phyloP scores from a whole-genome alignment of 2,329 filamentous ascomycete genomes.

The Fusarium concolor region DNA sequence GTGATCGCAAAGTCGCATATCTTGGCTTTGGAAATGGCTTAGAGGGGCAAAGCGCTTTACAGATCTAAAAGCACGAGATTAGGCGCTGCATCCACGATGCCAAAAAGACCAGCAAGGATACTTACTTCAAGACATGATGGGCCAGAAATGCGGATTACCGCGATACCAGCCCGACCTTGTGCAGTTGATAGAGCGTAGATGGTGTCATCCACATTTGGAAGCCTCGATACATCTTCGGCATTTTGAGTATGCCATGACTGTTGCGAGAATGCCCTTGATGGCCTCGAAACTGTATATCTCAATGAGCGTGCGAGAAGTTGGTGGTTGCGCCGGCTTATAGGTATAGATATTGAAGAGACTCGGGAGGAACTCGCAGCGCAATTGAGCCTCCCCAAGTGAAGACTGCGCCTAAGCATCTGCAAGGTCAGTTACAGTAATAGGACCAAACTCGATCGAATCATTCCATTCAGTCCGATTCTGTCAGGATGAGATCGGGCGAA shows the following conservation, averaged over 20 bases:
- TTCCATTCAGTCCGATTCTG: neutral
- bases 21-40: slow-evolving; percentile 60
- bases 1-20: slow-evolving; percentile 77
- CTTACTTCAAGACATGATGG: slow-evolving; percentile 75
- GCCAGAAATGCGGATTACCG: slow-evolving; percentile 88
- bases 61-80: slow-evolving; percentile 55
- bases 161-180: slow-evolving; percentile 87
- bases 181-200: slow-evolving; percentile 95
- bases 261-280: slow-evolving; percentile 23
- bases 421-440: neutral
- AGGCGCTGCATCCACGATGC: neutral
- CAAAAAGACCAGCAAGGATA: neutral
- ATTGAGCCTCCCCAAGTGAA: slow-evolving; percentile 37
- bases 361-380: slow-evolving; percentile 17
- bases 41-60: slow-evolving; percentile 62
- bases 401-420: slow-evolving; percentile 45
- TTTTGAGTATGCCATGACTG: slow-evolving; percentile 12
- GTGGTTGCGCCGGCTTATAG: neutral
- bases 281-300: neutral
- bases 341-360: neutral
- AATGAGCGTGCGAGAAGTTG: neutral
- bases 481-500: neutral
- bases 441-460: neutral
- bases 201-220: slow-evolving; percentile 63
- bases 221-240: slow-evolving; percentile 7